phyloP scores from a whole-genome alignment of 2,329 filamentous ascomycete genomes.

The Fusarium sambucinum region DNA sequence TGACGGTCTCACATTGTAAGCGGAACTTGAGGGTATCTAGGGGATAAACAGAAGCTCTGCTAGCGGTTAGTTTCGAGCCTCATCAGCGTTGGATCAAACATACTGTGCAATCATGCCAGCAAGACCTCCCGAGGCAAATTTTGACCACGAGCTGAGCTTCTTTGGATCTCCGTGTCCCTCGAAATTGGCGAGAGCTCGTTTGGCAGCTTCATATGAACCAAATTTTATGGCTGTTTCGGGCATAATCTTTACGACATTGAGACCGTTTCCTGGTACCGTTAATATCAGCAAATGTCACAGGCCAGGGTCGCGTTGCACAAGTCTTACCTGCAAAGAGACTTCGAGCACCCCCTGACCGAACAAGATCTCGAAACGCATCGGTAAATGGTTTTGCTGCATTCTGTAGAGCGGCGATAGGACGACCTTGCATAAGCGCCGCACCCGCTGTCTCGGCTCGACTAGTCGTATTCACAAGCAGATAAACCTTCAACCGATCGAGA shows the following conservation, averaged over 20 bases:
- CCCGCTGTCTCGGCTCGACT: conserved; percentile 65
- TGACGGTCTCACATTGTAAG: conserved; percentile 94
- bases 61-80: conserved; percentile 20
- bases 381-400: conserved; percentile 77
- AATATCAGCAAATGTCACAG: neutral
- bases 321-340: conserved; percentile 90
- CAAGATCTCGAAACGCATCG: conserved; percentile 81
- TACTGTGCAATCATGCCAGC: conserved; percentile 95
- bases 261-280: conserved; percentile 79
- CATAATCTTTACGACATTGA: conserved; percentile 98
- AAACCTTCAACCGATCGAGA: conserved; percentile 96
- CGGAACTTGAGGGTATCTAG: conserved; percentile 84
- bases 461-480: conserved; percentile 89
- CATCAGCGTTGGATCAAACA: conserved; percentile 49
- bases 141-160: conserved; percentile 83
- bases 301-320: neutral
- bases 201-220: conserved; percentile 95
- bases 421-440: conserved; percentile 76
- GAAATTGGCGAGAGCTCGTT: conserved; percentile 84
- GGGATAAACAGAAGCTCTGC: conserved; percentile 90
- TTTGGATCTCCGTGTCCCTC: conserved; percentile 89
- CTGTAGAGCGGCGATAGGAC: conserved; percentile 71
- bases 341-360: conserved; percentile 85
- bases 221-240: conserved; percentile 99
- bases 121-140: conserved; percentile 90